phyloP scores from a whole-genome alignment of 2,329 filamentous ascomycete genomes.

The Phialophora expanda region DNA sequence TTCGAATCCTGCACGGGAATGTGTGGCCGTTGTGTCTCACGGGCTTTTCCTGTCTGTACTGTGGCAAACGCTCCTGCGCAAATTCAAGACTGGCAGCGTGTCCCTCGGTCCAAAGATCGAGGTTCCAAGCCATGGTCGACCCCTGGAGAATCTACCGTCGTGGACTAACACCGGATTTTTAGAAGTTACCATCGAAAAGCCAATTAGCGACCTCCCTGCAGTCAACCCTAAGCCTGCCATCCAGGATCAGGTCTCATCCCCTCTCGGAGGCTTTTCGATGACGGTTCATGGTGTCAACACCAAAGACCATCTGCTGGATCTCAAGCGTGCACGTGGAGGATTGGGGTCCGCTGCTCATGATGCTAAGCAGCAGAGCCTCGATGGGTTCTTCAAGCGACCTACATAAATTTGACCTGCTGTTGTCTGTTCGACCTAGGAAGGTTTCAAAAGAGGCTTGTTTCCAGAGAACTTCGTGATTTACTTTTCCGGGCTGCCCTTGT shows the following conservation, averaged over 20 bases:
- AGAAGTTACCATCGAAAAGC: conserved; percentile 46
- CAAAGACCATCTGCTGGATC: conserved; percentile 70
- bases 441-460: not conserved
- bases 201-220: not conserved
- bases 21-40: conserved; percentile 75
- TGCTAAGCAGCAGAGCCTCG: conserved; percentile 73
- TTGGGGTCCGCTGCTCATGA: conserved; percentile 81
- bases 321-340: conserved; percentile 81
- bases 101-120: conserved; percentile 51
- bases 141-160: conserved; percentile 60
- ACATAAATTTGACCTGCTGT: conserved; percentile 5
- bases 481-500: not conserved
- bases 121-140: conserved; percentile 43
- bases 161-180: conserved; percentile 72
- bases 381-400: conserved; percentile 73
- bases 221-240: not conserved
- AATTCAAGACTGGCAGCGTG: conserved; percentile 58
- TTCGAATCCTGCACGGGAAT: conserved; percentile 40
- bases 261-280: conserved; percentile 50
- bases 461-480: not conserved
- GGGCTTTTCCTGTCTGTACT: conserved; percentile 78
- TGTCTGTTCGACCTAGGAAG: not conserved
- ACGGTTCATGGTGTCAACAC: conserved; percentile 69
- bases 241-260: conserved; percentile 32
- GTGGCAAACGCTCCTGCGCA: conserved; percentile 65